These are phyloP conservation scores for Phytophthora melonis DNA, from an alignment of 352 stramenopile species.

Conservation along the genomic window DNA sequence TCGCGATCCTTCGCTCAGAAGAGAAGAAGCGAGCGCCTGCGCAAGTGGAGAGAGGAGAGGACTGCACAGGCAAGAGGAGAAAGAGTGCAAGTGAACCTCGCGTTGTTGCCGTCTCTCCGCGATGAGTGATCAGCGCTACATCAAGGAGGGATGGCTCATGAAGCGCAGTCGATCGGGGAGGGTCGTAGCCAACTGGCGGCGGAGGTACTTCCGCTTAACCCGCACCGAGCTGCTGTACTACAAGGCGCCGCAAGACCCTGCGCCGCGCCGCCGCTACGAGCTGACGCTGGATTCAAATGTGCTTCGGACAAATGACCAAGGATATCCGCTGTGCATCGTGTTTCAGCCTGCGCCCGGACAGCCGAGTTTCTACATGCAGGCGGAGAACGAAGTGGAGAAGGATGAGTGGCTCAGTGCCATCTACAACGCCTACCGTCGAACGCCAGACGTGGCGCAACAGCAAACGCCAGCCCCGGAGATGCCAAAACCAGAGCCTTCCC, in stretches of 20 bases:
- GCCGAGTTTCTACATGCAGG: constrained; percentile 66
- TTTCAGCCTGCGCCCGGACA: constrained; percentile 55
- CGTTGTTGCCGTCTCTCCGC: constrained; percentile 9
- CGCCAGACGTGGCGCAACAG: constrained; percentile 41
- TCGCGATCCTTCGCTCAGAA: constrained; percentile 29
- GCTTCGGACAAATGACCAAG: constrained; percentile 71
- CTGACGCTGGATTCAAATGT: constrained; percentile 69
- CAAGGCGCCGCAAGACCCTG: constrained; percentile 41
- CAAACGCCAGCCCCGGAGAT: neutral
- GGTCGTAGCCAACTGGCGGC: constrained; percentile 60
- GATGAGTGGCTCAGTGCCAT: constrained; percentile 68
- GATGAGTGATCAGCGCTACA: constrained; percentile 46
- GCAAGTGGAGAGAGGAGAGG: constrained; percentile 9
- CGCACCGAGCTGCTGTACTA: constrained; percentile 73
- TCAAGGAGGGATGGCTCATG: constrained; percentile 80
- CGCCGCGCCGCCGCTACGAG: constrained; percentile 48
- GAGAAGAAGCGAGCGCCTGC: constrained; percentile 17
- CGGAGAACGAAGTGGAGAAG: constrained; percentile 73
- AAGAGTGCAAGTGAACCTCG: constrained; percentile 1
- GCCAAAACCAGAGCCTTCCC: neutral
- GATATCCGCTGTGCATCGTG: constrained; percentile 64
- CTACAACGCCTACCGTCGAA: constrained; percentile 58
- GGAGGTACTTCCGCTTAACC: constrained; percentile 78
- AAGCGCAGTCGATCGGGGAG: constrained; percentile 63
- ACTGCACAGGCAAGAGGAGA: constrained; percentile 4